Base-by-base conservation (phyloP, 768 basidiomycete species). In the Ramaria sp. region DNA sequence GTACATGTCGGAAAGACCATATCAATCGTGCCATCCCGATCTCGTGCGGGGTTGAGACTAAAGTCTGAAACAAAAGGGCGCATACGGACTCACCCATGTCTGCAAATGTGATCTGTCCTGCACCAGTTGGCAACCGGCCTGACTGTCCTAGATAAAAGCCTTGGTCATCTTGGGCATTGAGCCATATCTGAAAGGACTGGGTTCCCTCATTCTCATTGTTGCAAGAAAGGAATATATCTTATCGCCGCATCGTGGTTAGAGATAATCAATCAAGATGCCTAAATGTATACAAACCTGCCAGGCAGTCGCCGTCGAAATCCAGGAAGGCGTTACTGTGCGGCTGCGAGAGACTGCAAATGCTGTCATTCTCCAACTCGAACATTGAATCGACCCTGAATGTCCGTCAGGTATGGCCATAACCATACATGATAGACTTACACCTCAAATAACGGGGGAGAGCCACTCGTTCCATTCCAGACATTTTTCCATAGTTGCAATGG, bases 11-110 rank as follows among this genome's bases (percentile, higher is more conserved):
- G 79, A 65, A 97, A 91, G 46, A 99, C 76, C 78, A 98, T 83
- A 68, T 98, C 96, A 33, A 98, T 88, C 0, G 95, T 94, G 0
- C 96, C 96, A 63, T 98, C 96, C 7, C 96, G 83, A 65, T 98
- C 94, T 71, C 54, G 3, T 19, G 41, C 54, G 7, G 20, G 53
- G 52, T 13, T 17, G 49, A n/a, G 5, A 58, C 33, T 31, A 24
- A 41, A 22, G 19, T 13, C 9, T 10, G 45, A 22, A 19, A 13
- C n/a, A 19, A 10, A 51, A n/a, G 27, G n/a, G 34, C 30, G 22
- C 30, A 9, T 31, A 45, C 39, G 37, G 17, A 12, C 55, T 49
- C 47, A 91, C 93, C 88, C 62, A 98, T 79, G 62, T 99, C 95
- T 41, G 88, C 92, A 63, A 99, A 98, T 0, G 86, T 79, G 27